Conservation (phyloP, 371 early-diverging fungal species). For the Mucor saturninus region DNA sequence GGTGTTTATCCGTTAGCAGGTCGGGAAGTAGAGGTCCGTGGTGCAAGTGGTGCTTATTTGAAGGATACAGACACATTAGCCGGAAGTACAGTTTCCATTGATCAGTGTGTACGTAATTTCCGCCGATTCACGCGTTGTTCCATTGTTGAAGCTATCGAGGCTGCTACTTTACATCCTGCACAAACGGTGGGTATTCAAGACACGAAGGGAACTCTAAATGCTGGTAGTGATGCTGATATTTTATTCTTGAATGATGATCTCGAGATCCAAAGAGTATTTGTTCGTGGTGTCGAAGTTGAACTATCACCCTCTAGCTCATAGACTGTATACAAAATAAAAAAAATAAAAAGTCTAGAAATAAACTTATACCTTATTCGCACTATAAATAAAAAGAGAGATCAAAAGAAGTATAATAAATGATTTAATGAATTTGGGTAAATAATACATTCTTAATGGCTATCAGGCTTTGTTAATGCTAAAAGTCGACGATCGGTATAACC, state of each 20-base stretch:
- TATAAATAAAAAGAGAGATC: too few relatives aligned
- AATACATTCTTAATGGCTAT: slow-evolving; percentile 1
- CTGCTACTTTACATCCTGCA: slow-evolving; percentile 83
- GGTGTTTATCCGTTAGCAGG: slow-evolving; percentile 75
- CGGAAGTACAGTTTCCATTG: slow-evolving; percentile 72
- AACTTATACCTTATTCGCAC: too few relatives aligned
- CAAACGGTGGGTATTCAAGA: slow-evolving; percentile 68
- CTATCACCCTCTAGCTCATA: slow-evolving; percentile 4
- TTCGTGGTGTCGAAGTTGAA: slow-evolving; percentile 68
- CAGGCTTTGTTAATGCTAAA: slow-evolving; percentile 25
- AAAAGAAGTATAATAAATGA: background rate
- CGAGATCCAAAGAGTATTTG: slow-evolving; percentile 67
- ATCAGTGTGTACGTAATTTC: slow-evolving; percentile 78
- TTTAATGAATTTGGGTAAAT: background rate
- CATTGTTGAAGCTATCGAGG: slow-evolving; percentile 78
- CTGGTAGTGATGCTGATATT: slow-evolving; percentile 80
- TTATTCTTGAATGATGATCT: slow-evolving; percentile 71
- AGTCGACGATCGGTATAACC: slow-evolving; percentile 31
- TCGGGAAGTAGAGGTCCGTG: slow-evolving; percentile 47
- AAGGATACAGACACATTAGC: slow-evolving; percentile 77
- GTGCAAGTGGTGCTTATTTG: slow-evolving; percentile 64
- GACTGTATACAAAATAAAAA: too few relatives aligned
- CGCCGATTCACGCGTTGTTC: slow-evolving; percentile 73
- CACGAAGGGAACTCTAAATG: slow-evolving; percentile 71
- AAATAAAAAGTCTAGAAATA: too few relatives aligned